These are phyloP conservation scores for Botrytis elliptica DNA, from an alignment of 2,329 filamentous ascomycete genomes.

Conservation along the genomic window DNA sequence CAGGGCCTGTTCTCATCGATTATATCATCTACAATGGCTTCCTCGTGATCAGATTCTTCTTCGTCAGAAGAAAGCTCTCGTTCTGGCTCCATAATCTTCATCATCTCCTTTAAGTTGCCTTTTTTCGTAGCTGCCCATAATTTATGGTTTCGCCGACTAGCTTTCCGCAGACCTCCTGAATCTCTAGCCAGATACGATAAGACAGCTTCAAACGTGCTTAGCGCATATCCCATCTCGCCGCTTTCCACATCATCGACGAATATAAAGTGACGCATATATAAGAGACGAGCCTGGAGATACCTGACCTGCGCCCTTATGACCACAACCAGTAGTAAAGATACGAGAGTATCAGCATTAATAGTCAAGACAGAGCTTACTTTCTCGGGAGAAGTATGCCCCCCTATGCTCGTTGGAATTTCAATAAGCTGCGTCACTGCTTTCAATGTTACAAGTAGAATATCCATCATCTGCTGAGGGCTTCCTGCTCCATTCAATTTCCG, in stretches of 20 bases:
- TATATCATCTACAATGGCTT: slow-evolving; percentile 47
- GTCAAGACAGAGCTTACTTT: slow-evolving; percentile 53
- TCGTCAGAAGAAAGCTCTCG: slow-evolving; percentile 34
- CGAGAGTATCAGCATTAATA: slow-evolving; percentile 81
- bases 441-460: slow-evolving; percentile 48
- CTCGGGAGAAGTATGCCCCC: slow-evolving; percentile 38
- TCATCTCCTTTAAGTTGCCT: slow-evolving; percentile 75
- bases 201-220: slow-evolving; percentile 95
- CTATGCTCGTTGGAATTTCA: slow-evolving; percentile 46
- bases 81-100: slow-evolving; percentile 74
- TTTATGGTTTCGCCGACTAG: slow-evolving; percentile 80
- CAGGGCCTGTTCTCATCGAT: slow-evolving; percentile 46
- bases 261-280: slow-evolving; percentile 97
- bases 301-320: slow-evolving; percentile 88
- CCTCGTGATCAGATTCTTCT: slow-evolving; percentile 34
- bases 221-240: slow-evolving; percentile 90
- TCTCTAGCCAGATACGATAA: slow-evolving; percentile 82
- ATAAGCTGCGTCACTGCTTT: slow-evolving; percentile 76
- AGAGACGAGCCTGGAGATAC: slow-evolving; percentile 80
- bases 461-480: slow-evolving; percentile 43
- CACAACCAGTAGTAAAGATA: slow-evolving; percentile 86
- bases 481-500: slow-evolving; percentile 75
- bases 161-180: slow-evolving; percentile 76
- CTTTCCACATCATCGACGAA: slow-evolving; percentile 97
- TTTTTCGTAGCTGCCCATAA: slow-evolving; percentile 83